Conservation (phyloP, 2,329 filamentous ascomycete species). For the Stagonosporopsis rhizophila region DNA sequence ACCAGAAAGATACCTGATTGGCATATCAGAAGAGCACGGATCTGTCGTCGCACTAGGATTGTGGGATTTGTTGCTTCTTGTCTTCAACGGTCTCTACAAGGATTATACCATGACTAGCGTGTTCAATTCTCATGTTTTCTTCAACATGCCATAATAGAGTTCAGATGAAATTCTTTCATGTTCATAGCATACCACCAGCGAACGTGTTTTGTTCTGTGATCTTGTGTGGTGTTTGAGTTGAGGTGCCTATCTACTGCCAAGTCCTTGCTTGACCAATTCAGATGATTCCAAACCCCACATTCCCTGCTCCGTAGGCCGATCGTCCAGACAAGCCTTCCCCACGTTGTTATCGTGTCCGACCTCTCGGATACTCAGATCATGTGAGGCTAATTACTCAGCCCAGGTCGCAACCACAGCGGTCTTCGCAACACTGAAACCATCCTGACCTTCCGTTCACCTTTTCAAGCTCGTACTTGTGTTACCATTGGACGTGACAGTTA, state of each 20-base stretch:
- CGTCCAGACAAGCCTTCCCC: slow-evolving; percentile 32
- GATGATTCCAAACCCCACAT: slow-evolving; percentile 34
- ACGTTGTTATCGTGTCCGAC: slow-evolving; percentile 29
- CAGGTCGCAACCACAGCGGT: slow-evolving; percentile 19
- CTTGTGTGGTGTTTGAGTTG: neutral
- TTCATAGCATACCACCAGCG: neutral
- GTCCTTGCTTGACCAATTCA: slow-evolving; percentile 36
- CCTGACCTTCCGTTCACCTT: too few species aligned
- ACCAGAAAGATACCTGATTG: slow-evolving; percentile 14
- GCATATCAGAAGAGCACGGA: slow-evolving; percentile 13
- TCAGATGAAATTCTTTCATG: slow-evolving; percentile 19
- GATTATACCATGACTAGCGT: slow-evolving; percentile 13
- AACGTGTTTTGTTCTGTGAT: neutral
- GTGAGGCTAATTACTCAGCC: slow-evolving; percentile 19
- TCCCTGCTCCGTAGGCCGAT: slow-evolving; percentile 12
- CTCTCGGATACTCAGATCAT: slow-evolving; percentile 12
- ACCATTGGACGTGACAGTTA: neutral
- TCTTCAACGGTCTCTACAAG: slow-evolving; percentile 11
- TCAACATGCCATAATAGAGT: slow-evolving; percentile 18
- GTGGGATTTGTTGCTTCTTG: slow-evolving; percentile 13
- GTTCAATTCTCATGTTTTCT: slow-evolving; percentile 11
- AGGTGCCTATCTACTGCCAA: slow-evolving; percentile 31
- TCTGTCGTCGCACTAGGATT: slow-evolving; percentile 17
- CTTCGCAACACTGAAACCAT: neutral
- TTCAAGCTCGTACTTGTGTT: neutral